These are phyloP conservation scores for Amoebophrya sp. DNA, from an alignment of 169 alveolate species.

Conservation along the genomic window DNA sequence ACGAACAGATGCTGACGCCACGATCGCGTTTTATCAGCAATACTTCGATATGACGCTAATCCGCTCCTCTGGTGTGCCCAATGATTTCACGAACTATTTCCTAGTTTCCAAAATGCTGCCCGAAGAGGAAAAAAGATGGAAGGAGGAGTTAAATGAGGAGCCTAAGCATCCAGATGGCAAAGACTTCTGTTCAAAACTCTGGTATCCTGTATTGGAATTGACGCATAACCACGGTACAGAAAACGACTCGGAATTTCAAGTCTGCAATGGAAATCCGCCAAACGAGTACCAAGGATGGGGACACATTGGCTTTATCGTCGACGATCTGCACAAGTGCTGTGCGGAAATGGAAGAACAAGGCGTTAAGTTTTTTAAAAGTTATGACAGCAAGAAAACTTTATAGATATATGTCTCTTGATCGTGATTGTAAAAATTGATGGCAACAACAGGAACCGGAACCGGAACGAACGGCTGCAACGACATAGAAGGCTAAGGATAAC, in stretches of 20 bases:
- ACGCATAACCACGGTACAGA: conserved; percentile 65
- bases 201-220: conserved; percentile 59
- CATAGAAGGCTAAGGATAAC: not conserved
- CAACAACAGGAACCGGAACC: not conserved
- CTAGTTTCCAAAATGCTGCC: conserved; percentile 32
- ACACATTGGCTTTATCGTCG: conserved; percentile 59
- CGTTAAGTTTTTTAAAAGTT: conserved; percentile 32
- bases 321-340: conserved; percentile 56
- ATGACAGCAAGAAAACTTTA: too few relatives aligned
- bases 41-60: conserved; percentile 56
- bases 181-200: conserved; percentile 46
- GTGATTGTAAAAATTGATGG: too few relatives aligned
- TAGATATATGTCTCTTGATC: too few relatives aligned
- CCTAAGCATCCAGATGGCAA: conserved; percentile 45
- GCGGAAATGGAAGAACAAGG: conserved; percentile 52
- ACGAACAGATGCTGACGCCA: conserved; percentile 49
- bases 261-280: conserved; percentile 56
- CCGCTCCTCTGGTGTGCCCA: not conserved
- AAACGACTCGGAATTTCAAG: conserved; percentile 45
- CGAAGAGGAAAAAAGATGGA: conserved; percentile 34
- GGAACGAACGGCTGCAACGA: not conserved
- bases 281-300: conserved; percentile 62
- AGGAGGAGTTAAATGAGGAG: conserved; percentile 28
- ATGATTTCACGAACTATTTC: conserved; percentile 45
- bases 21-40: conserved; percentile 52